Conservation (phyloP, 1,139 yeast species). For the Lodderomyces orthopsilosis region DNA sequence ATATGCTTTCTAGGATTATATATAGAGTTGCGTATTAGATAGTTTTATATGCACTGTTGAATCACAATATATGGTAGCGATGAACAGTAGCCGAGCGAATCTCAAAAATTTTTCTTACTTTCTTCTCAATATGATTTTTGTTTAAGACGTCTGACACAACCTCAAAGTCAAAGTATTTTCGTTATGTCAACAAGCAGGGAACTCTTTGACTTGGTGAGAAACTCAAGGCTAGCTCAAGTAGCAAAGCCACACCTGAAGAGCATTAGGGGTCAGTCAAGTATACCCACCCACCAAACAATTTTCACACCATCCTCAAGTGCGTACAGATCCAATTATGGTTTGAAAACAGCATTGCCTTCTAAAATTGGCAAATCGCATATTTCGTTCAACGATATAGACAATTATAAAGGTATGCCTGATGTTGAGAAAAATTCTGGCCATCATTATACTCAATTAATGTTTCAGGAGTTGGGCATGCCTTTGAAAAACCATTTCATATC, state of each 20-base stretch:
- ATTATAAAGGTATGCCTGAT: constrained; percentile 45
- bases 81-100: not conserved
- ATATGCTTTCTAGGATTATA: constrained; percentile 24
- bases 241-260: constrained; percentile 39
- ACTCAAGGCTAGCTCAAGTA: constrained; percentile 47
- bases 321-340: constrained; percentile 42
- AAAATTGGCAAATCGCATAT: constrained; percentile 43
- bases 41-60: not conserved
- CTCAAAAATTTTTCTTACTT: no score
- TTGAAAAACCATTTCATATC: constrained; percentile 31
- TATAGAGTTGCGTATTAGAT: not conserved
- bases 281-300: constrained; percentile 47
- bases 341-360: constrained; percentile 43
- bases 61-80: not conserved
- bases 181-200: constrained; percentile 10
- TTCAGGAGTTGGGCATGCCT: constrained; percentile 42
- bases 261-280: constrained; percentile 30
- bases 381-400: constrained; percentile 45
- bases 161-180: not conserved
- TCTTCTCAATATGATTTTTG: no score
- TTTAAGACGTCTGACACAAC: no score
- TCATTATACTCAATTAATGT: constrained; percentile 38
- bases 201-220: constrained; percentile 36
- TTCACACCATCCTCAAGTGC: constrained; percentile 46
- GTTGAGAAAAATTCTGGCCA: constrained; percentile 45